Evolutionary conservation across 2,329 filamentous ascomycete genomes (phyloP).

Genomic region (Exophiala sideris): DNA sequence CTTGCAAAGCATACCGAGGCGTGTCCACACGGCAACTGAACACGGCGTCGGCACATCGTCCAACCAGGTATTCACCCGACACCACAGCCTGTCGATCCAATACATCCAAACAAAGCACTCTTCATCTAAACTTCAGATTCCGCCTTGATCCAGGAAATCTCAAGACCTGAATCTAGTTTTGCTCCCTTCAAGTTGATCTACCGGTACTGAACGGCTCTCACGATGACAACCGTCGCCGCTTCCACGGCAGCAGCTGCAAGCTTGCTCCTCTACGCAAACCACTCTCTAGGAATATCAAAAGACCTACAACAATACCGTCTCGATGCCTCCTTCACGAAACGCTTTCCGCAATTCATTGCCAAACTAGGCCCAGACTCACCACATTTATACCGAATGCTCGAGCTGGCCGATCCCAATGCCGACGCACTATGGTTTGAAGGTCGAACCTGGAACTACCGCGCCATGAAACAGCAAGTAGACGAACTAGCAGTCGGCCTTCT

Average conservation of each 20-base stretch:
- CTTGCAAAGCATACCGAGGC: no score
- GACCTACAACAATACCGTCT: constrained; percentile 38
- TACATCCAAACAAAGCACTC: no score
- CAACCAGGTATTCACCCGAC: no score
- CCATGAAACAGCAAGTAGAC: constrained; percentile 38
- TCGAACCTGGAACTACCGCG: constrained; percentile 46
- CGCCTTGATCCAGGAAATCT: no score
- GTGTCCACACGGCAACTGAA: no score
- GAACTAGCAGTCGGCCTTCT: constrained; percentile 44
- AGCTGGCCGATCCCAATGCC: constrained; percentile 37
- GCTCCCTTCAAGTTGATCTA: neutral
- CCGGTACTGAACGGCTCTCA: neutral
- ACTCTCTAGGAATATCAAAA: constrained; percentile 37
- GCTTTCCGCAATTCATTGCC: constrained; percentile 36
- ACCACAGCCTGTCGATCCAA: no score
- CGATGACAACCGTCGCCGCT: constrained; percentile 31
- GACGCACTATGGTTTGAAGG: constrained; percentile 51
- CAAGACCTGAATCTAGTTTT: no score
- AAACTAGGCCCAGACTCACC: constrained; percentile 37
- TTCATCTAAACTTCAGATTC: no score
- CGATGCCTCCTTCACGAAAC: constrained; percentile 35
- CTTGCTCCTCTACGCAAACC: constrained; percentile 41
- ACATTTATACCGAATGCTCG: constrained; percentile 44
- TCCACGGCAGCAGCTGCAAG: constrained; percentile 35
- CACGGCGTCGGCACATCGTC: no score